phyloP scores from a whole-genome alignment of 2,329 filamentous ascomycete genomes.

The Emericellopsis atlantica region DNA sequence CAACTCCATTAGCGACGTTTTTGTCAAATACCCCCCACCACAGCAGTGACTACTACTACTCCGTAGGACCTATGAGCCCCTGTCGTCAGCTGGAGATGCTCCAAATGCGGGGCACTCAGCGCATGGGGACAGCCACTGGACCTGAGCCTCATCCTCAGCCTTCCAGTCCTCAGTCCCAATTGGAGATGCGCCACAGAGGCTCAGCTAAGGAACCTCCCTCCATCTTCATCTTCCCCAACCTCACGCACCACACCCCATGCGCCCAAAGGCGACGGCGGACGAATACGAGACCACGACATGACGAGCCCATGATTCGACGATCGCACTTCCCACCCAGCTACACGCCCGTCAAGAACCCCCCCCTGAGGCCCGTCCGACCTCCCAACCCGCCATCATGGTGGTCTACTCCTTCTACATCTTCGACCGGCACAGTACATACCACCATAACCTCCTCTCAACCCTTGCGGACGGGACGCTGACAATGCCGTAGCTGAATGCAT shows the following conservation, averaged over 20 bases:
- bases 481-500: slow-evolving; percentile 74
- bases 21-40: too few species aligned
- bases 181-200: background rate
- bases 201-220: too few species aligned
- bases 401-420: slow-evolving; percentile 99
- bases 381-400: slow-evolving; percentile 48
- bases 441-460: background rate
- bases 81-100: too few species aligned
- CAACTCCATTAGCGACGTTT: too few species aligned
- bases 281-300: too few species aligned
- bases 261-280: too few species aligned
- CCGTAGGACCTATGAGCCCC: too few species aligned
- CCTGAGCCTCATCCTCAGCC: background rate
- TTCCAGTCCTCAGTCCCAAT: background rate
- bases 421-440: slow-evolving; percentile 77
- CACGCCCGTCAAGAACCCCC: background rate
- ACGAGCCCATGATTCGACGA: background rate
- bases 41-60: too few species aligned
- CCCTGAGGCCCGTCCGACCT: background rate
- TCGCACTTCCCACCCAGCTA: background rate
- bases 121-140: background rate
- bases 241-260: background rate
- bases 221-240: background rate
- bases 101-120: too few species aligned
- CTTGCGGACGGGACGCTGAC: background rate